A percentile compares a stretch with the other conserved stretches of the same genome.
Evolutionary conservation across 768 basidiomycete species (phyloP).

Genomic region (Zangia roseola): DNA sequence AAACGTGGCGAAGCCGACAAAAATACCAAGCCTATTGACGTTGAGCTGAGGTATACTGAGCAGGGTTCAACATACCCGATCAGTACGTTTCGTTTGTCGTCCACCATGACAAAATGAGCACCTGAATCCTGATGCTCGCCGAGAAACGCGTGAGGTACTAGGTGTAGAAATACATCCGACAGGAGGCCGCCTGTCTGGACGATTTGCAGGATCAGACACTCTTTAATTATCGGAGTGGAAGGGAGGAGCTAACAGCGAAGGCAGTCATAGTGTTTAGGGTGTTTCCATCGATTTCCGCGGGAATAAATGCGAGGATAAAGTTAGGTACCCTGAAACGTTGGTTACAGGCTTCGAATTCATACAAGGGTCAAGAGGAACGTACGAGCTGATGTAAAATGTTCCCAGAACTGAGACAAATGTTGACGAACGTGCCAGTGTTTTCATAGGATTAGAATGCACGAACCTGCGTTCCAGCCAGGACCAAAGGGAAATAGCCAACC

Average conservation of each 20-base stretch:
- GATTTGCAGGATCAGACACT: conserved; percentile 18
- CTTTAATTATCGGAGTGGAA: conserved; percentile 4
- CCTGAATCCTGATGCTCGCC: conserved; percentile 77
- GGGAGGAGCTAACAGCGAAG: conserved; percentile 64
- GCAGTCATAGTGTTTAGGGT: conserved; percentile 94
- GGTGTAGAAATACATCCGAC: conserved; percentile 90
- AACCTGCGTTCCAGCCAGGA: conserved; percentile 82
- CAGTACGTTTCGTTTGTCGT: conserved; percentile 88
- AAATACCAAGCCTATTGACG: conserved; percentile 65
- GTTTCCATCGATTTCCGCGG: conserved; percentile 78
- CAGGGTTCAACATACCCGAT: conserved; percentile 61
- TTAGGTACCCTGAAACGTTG: conserved; percentile 72
- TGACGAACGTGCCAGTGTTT: conserved; percentile 21
- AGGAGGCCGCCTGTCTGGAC: conserved; percentile 82
- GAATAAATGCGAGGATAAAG: conserved; percentile 93
- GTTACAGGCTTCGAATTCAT: conserved; percentile 16
- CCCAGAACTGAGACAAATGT: conserved; percentile 57
- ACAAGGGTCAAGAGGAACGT: conserved; percentile 34
- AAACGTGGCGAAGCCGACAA: conserved; percentile 84
- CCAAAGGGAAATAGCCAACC: conserved; percentile 85
- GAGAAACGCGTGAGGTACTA: conserved; percentile 90
- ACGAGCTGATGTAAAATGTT: conserved; percentile 97
- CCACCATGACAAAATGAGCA: conserved; percentile 79
- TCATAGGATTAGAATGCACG: conserved; percentile 11
- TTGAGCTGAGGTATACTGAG: conserved; percentile 10